Evolutionary conservation across 108 stramenopile genomes (phyloP).

Genomic region (Phaeodactylum tricornutum): DNA sequence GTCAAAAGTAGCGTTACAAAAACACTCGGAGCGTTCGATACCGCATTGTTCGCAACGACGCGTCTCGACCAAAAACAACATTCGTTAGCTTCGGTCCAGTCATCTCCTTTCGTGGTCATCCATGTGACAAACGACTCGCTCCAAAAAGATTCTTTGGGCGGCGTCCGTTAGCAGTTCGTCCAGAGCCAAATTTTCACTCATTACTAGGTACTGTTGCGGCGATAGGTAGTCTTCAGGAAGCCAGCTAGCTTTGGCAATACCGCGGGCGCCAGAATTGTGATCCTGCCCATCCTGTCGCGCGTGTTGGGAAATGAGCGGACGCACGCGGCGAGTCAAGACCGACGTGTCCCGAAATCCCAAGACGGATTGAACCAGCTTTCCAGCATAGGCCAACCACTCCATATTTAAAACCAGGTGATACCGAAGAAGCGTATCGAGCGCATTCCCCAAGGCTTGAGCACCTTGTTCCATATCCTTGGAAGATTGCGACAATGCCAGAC

Average conservation of each 20-base stretch:
- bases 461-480: slow-evolving; percentile 17
- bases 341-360: slow-evolving; percentile 58
- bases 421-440: slow-evolving; percentile 52
- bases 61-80: too few species aligned
- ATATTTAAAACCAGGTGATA: slow-evolving; percentile 68
- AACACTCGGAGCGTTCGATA: too few species aligned
- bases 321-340: slow-evolving; percentile 49
- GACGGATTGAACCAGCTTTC: slow-evolving; percentile 34
- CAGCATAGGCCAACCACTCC: slow-evolving; percentile 79
- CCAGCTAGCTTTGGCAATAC: slow-evolving; percentile 67
- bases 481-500: neutral
- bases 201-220: slow-evolving; percentile 39
- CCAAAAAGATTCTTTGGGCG: slow-evolving; percentile 66
- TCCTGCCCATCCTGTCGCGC: slow-evolving; percentile 63
- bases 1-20: too few species aligned
- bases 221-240: slow-evolving; percentile 51
- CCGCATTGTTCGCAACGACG: too few species aligned
- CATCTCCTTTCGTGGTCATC: neutral
- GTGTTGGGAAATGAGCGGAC: slow-evolving; percentile 63
- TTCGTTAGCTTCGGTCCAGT: too few species aligned
- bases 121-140: slow-evolving; percentile 51
- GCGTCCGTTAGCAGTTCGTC: slow-evolving; percentile 76
- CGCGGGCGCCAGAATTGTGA: slow-evolving; percentile 52
- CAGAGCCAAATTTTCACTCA: slow-evolving; percentile 72
- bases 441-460: slow-evolving; percentile 39